Evolutionary conservation across 192 early-diverging fungal species (phyloP).

Genomic region (Mortierella antarctica): DNA sequence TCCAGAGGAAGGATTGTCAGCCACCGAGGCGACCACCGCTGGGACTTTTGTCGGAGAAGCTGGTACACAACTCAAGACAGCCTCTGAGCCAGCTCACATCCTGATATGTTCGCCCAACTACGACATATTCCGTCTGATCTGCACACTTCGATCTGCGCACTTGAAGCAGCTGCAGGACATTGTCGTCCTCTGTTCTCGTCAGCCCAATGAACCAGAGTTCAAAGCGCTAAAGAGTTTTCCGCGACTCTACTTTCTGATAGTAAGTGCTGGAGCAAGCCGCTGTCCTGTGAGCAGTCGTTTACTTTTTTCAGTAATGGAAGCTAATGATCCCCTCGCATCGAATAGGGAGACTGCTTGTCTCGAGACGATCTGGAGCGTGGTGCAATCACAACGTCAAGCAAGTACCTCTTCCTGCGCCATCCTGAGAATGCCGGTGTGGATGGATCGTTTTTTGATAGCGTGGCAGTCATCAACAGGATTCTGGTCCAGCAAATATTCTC

Average conservation of each 20-base stretch:
- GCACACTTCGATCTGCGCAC: slow-evolving; percentile 40
- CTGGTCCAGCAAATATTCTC: slow-evolving; percentile 51
- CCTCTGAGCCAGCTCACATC: slow-evolving; percentile 24
- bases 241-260: slow-evolving; percentile 59
- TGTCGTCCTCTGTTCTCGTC: slow-evolving; percentile 53
- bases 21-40: neutral
- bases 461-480: slow-evolving; percentile 43
- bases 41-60: neutral
- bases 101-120: slow-evolving; percentile 49
- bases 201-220: slow-evolving; percentile 53
- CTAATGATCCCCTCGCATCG: no score
- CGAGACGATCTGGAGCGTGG: slow-evolving; percentile 60
- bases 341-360: slow-evolving; percentile 58
- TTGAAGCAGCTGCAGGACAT: slow-evolving; percentile 60
- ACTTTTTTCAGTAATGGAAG: neutral
- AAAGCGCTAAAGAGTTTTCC: slow-evolving; percentile 57
- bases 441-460: slow-evolving; percentile 47
- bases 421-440: slow-evolving; percentile 48
- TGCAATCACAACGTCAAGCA: slow-evolving; percentile 55
- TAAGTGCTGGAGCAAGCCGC: slow-evolving; percentile 23
- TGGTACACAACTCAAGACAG: neutral
- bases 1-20: neutral
- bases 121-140: slow-evolving; percentile 45
- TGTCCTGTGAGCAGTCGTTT: neutral
- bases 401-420: slow-evolving; percentile 60